Conservation (phyloP, 768 basidiomycete species). For the Amanita rubescens region DNA sequence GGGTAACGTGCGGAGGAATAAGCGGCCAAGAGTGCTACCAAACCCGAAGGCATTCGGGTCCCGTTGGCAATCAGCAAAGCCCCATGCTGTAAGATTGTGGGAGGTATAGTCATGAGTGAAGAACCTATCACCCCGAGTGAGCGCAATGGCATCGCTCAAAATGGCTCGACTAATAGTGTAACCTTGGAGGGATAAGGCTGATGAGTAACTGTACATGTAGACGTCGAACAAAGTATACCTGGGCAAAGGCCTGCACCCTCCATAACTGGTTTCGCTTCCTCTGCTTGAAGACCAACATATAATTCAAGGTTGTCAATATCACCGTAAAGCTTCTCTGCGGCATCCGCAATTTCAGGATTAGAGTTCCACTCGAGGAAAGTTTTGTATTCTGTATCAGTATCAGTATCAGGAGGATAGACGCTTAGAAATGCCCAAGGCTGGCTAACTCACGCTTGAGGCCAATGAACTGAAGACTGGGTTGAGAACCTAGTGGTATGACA, state of each 20-base stretch:
- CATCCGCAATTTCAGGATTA: slow-evolving; percentile 54
- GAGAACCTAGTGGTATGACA: neutral
- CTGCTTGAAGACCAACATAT: slow-evolving; percentile 76
- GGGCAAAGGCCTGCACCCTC: slow-evolving; percentile 84
- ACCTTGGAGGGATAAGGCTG: slow-evolving; percentile 26
- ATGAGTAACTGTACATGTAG: neutral
- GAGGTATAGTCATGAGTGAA: slow-evolving; percentile 80
- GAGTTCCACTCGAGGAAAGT: slow-evolving; percentile 81
- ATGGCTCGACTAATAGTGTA: slow-evolving; percentile 85
- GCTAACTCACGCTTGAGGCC: slow-evolving; percentile 59
- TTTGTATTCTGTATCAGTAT: slow-evolving; percentile 42
- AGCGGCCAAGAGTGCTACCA: slow-evolving; percentile 67
- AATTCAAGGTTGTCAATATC: slow-evolving; percentile 72
- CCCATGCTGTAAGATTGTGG: slow-evolving; percentile 77
- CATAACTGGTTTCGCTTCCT: slow-evolving; percentile 65
- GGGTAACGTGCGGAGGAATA: slow-evolving; percentile 70
- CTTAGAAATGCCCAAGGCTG: neutral
- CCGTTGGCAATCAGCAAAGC: slow-evolving; percentile 76
- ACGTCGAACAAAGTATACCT: slow-evolving; percentile 30
- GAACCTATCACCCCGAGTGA: slow-evolving; percentile 80
- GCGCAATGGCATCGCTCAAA: slow-evolving; percentile 77
- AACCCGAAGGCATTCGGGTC: slow-evolving; percentile 65
- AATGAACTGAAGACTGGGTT: slow-evolving; percentile 43
- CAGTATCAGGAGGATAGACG: no score
- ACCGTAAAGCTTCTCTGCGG: slow-evolving; percentile 74